A percentile compares a stretch with the other conserved stretches of the same genome.
Evolutionary conservation across 108 stramenopile species (phyloP).

Genomic region (Cyclotella choctawhatcheeana): DNA sequence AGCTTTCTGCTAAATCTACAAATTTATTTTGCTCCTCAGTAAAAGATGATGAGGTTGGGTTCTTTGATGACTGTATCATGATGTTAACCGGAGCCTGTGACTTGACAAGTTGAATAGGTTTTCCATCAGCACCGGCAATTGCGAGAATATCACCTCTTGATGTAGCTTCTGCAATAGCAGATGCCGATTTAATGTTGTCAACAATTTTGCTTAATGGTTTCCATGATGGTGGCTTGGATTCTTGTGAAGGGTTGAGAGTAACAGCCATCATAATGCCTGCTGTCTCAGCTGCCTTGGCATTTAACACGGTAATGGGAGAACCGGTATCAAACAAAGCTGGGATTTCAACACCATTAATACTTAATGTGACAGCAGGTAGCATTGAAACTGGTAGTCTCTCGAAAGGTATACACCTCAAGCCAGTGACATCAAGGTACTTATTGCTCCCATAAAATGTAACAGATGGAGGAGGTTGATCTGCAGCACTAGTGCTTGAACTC

Average conservation of each 20-base stretch:
- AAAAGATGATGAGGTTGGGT: constrained; percentile 21
- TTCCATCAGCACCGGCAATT: constrained; percentile 58
- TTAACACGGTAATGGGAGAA: constrained; percentile 77
- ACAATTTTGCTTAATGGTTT: constrained; percentile 68
- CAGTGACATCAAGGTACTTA: constrained; percentile 27
- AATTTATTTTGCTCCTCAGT: constrained; percentile 9
- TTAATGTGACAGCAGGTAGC: constrained; percentile 58
- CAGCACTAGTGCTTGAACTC: constrained; percentile 28
- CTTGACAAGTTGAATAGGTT: constrained; percentile 57
- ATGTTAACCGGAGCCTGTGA: constrained; percentile 33
- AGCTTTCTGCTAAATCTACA: constrained; percentile 29
- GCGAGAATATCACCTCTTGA: constrained; percentile 61
- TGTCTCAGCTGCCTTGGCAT: constrained; percentile 63
- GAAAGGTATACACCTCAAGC: constrained; percentile 50
- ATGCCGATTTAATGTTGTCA: constrained; percentile 57
- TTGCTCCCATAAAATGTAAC: constrained; percentile 64
- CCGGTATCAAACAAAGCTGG: constrained; percentile 86
- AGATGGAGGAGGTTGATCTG: constrained; percentile 27
- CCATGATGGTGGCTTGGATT: constrained; percentile 29
- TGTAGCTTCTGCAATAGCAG: constrained; percentile 56
- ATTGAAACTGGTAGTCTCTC: constrained; percentile 57
- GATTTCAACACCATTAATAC: constrained; percentile 64
- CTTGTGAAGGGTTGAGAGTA: constrained; percentile 10
- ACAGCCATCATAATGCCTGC: constrained; percentile 55
- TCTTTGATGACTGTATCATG: constrained; percentile 19